These are phyloP conservation scores for Sergeia podlipaevii DNA, from an alignment of 208 protist species.

Conservation along the genomic window DNA sequence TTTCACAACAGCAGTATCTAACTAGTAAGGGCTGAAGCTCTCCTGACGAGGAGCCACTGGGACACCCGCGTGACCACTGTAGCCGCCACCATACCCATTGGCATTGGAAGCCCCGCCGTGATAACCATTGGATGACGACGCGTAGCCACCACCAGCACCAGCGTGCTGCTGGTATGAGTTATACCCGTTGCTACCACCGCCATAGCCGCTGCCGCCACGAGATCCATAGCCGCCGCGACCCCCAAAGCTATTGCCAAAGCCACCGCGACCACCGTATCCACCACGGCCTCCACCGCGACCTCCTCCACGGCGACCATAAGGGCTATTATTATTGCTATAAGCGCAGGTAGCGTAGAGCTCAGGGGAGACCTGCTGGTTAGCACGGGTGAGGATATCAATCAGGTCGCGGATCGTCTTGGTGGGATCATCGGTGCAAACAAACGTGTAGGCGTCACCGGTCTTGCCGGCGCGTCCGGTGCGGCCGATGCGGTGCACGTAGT, in stretches of 20 bases:
- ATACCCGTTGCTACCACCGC: conserved; percentile 10
- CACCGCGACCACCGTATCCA: conserved; percentile 18
- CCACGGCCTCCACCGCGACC: conserved; percentile 22
- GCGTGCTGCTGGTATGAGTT: conserved; percentile 16
- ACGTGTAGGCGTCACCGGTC: conserved; percentile 81
- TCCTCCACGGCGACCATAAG: conserved; percentile 26
- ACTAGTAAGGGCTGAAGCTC: conserved; percentile 18
- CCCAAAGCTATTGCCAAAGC: conserved; percentile 8
- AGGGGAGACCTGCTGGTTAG: conserved; percentile 59
- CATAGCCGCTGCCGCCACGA: conserved; percentile 12
- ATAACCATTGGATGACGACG: conserved; percentile 1
- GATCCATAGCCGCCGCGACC: conserved; percentile 17
- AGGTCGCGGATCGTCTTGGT: conserved; percentile 78
- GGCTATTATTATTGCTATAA: neutral
- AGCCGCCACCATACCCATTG: conserved; percentile 3
- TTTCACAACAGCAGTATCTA: too few species aligned
- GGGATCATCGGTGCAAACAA: conserved; percentile 63
- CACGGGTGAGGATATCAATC: conserved; percentile 58
- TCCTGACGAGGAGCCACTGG: neutral
- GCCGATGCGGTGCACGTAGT: conserved; percentile 98
- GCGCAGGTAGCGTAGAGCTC: conserved; percentile 55
- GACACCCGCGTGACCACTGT: neutral
- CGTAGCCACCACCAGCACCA: conserved; percentile 6
- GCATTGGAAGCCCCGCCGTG: neutral
- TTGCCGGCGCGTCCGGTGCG: conserved; percentile 89